Percentiles rank a stretch among this genome's conserved stretches.
phyloP scores from a whole-genome alignment of 805 yeast species.

The Wickerhamiella spandovensis region DNA sequence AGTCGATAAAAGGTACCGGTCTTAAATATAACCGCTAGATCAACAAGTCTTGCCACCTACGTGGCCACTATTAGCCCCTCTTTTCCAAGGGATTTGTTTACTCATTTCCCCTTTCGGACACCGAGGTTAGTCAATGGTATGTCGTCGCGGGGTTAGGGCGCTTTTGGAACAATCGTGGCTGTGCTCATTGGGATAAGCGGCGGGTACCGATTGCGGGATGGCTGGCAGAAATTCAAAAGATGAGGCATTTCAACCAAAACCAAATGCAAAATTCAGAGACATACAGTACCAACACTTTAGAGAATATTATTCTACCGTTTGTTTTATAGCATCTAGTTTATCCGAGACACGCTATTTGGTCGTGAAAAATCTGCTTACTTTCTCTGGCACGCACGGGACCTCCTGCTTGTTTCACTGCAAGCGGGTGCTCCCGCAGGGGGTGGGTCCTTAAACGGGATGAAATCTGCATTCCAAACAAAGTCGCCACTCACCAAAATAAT shows the following conservation, averaged over 20 bases:
- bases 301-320: no score
- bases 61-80: no score
- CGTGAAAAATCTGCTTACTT: background rate
- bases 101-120: background rate
- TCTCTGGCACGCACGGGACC: background rate
- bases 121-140: background rate
- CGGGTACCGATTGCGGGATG: background rate
- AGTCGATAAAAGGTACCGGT: no score
- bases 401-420: background rate
- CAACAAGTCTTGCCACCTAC: no score
- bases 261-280: no score
- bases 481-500: no score
- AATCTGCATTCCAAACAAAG: background rate
- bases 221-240: background rate
- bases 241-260: no score
- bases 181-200: background rate
- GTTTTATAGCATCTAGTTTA: no score
- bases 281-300: no score
- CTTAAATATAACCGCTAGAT: no score
- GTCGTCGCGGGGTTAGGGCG: background rate
- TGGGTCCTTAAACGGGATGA: background rate
- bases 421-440: background rate
- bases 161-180: background rate
- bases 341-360: background rate
- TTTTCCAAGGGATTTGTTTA: background rate